phyloP scores from a whole-genome alignment of 2,329 filamentous ascomycete genomes.

The Xylogone sp. region DNA sequence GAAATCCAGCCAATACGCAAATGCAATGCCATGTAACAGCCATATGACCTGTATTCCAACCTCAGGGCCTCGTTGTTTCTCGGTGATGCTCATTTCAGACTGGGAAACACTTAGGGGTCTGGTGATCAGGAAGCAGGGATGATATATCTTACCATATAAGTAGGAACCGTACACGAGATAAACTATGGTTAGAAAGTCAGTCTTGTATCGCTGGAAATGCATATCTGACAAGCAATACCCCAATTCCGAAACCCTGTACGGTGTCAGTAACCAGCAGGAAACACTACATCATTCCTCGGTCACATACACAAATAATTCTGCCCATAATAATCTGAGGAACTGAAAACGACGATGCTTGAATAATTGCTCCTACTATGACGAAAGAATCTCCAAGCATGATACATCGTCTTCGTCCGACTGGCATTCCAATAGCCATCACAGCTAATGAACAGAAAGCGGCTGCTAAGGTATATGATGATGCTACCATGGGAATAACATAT shows the following conservation, averaged over 20 bases:
- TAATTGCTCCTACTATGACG: constrained; percentile 24
- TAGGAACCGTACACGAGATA: constrained; percentile 26
- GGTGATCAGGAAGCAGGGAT: neutral
- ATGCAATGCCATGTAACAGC: constrained; percentile 20
- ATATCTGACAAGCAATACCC: constrained; percentile 1
- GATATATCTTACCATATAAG: constrained; percentile 20
- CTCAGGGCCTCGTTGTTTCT: constrained; percentile 24
- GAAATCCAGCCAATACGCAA: constrained; percentile 24
- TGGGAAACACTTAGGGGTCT: neutral
- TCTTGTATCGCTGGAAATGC: neutral
- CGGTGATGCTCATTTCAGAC: constrained; percentile 16
- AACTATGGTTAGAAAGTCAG: constrained; percentile 11
- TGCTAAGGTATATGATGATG: constrained; percentile 17
- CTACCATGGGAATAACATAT: constrained; percentile 19
- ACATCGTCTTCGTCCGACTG: constrained; percentile 10
- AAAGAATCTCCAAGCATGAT: constrained; percentile 25
- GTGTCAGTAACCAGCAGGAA: neutral
- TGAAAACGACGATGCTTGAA: constrained; percentile 26
- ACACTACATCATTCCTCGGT: neutral
- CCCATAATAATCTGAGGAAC: constrained; percentile 27
- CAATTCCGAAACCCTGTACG: constrained; percentile 8
- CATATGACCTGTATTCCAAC: constrained; percentile 20
- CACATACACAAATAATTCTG: constrained; percentile 19
- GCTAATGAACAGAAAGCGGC: constrained; percentile 17
- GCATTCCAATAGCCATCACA: constrained; percentile 25